Base-by-base conservation (phyloP, 1,284 basidiomycete genomes). In the Ustilago trichophora region DNA sequence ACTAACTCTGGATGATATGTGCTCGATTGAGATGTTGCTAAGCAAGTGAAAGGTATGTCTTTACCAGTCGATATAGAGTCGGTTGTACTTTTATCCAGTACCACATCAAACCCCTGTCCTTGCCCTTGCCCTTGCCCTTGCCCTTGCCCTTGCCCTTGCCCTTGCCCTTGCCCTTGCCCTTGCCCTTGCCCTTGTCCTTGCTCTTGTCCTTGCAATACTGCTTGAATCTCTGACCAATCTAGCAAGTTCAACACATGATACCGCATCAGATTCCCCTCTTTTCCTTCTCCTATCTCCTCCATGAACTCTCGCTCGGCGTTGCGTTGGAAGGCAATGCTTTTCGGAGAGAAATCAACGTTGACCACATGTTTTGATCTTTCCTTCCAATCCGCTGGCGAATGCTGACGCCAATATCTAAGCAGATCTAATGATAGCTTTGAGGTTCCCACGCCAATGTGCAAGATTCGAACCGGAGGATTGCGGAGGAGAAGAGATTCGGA, bases 71-170 rank as follows among this genome's bases (percentile, higher is more conserved):
- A 58, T 16, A 71, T 71, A 0, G 63, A 57, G 19, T 71, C 68
- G 6, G 68, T 59, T 0, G 68, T 71, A 19, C 57, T 62, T 27
- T 71, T 71, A 25, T 71, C 68, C n/a, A 71, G 42, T 8, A 71
- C 50, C n/a, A 59, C 24, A 34, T 71, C 58, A 18, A 63, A 71
- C 2, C 4, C 5, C 18, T 27, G 8, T 13, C 7, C 13, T 29
- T 29, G 27, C 13, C 27, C 27, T 29, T 8, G 13, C 7, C 13
- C 27, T 29, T 29, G 7, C 27, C 13, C 13, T 29, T n/a, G n/a
- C n/a, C n/a, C n/a, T n/a, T n/a, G n/a, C n/a, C n/a, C n/a, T n/a
- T n/a, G n/a, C n/a, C n/a, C n/a, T n/a, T n/a, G n/a, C n/a, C n/a
- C n/a, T n/a, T n/a, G n/a, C n/a, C n/a, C n/a, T n/a, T n/a, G n/a